These are phyloP conservation scores for Quercus suber DNA, from an alignment of 306 rosid species.

Conservation along the genomic window DNA sequence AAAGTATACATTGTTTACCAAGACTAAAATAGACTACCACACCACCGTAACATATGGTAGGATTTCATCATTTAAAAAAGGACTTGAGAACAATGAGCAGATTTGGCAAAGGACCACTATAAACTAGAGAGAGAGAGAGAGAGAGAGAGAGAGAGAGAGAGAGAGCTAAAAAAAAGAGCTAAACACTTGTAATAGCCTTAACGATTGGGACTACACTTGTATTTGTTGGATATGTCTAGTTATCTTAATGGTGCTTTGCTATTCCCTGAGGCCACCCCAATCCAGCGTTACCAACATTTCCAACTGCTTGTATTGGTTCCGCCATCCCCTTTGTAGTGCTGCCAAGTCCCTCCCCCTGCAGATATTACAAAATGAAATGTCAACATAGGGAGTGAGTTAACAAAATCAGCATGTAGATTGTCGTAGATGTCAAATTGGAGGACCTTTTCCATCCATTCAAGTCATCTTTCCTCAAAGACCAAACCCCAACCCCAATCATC, in stretches of 20 bases:
- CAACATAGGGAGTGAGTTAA: background rate
- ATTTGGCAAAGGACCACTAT: too few relatives aligned
- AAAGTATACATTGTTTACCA: too few relatives aligned
- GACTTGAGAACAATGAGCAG: too few relatives aligned
- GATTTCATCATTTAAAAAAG: too few relatives aligned
- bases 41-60: too few relatives aligned
- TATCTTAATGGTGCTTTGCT: constrained; percentile 6
- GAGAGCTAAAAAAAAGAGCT: too few relatives aligned
- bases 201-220: background rate
- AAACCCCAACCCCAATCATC: background rate
- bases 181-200: background rate
- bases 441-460: too few relatives aligned
- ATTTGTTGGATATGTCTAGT: background rate
- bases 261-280: constrained; percentile 65
- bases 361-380: background rate
- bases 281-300: constrained; percentile 74
- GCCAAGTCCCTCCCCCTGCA: constrained; percentile 88
- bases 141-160: too few relatives aligned
- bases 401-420: background rate
- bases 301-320: constrained; percentile 67
- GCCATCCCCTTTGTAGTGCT: constrained; percentile 60
- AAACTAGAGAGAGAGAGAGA: too few relatives aligned
- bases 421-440: background rate
- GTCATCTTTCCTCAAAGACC: background rate
- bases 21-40: too few relatives aligned